These are phyloP conservation scores for Paecilomyces sp. DNA, from an alignment of 2,329 filamentous ascomycete genomes.

Conservation along the genomic window DNA sequence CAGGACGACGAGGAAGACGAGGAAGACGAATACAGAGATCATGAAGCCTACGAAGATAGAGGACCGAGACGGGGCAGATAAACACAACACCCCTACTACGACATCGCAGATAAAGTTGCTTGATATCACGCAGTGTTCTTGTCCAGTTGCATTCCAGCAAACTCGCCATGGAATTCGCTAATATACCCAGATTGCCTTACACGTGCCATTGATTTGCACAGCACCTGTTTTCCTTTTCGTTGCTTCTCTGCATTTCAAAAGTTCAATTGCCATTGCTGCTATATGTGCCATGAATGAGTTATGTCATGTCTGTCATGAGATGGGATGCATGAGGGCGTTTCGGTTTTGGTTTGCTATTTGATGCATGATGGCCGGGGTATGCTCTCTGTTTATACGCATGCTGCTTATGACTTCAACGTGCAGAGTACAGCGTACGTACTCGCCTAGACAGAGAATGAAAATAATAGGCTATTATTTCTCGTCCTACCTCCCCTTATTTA, in stretches of 20 bases:
- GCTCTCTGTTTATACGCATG: background rate
- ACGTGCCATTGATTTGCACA: background rate
- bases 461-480: background rate
- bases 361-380: background rate
- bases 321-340: background rate
- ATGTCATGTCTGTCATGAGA: background rate
- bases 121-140: background rate
- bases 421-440: background rate
- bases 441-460: background rate
- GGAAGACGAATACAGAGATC: background rate
- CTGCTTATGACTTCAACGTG: background rate
- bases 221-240: background rate
- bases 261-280: background rate
- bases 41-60: background rate
- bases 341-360: background rate
- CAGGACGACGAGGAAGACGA: conserved; percentile 18
- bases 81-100: background rate
- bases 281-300: background rate
- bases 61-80: background rate
- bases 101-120: background rate
- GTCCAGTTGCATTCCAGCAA: background rate
- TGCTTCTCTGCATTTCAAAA: background rate
- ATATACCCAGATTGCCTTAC: background rate
- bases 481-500: background rate
- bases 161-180: background rate